These are phyloP conservation scores for Phoenix roebelenii DNA, from an alignment of 176 grass and related monocot species.

Conservation along the genomic window DNA sequence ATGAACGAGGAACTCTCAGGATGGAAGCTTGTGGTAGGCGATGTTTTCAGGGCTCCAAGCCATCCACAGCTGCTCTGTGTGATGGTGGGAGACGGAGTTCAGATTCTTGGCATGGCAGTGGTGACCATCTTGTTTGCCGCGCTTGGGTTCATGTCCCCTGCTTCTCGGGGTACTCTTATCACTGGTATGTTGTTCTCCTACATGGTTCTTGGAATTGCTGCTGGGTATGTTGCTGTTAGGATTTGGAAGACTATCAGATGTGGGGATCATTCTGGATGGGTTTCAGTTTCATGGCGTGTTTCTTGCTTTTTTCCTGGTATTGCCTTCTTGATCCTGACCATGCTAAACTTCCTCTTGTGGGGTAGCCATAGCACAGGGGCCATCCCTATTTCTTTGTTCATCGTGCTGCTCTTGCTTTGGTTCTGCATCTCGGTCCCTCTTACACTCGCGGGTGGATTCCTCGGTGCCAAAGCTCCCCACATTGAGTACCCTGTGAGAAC, in stretches of 20 bases:
- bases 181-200: conserved; percentile 78
- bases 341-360: conserved; percentile 75
- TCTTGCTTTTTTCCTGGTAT: conserved; percentile 81
- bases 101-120: conserved; percentile 71
- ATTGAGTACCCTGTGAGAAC: conserved; percentile 76
- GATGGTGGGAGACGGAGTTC: conserved; percentile 68
- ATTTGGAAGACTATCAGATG: conserved; percentile 73
- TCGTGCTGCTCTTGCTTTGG: conserved; percentile 62
- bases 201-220: conserved; percentile 57
- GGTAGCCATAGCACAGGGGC: conserved; percentile 72
- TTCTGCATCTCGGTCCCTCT: conserved; percentile 73
- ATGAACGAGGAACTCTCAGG: conserved; percentile 85
- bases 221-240: conserved; percentile 45
- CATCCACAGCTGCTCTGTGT: conserved; percentile 58
- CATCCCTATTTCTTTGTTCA: conserved; percentile 58
- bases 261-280: conserved; percentile 60
- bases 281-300: conserved; percentile 45
- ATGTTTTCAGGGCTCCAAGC: conserved; percentile 62
- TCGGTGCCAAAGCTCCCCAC: conserved; percentile 59
- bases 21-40: conserved; percentile 77
- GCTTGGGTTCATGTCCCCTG: conserved; percentile 72
- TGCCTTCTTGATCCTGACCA: conserved; percentile 71
- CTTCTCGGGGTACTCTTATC: conserved; percentile 58
- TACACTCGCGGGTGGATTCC: conserved; percentile 55
- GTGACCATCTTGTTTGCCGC: conserved; percentile 74